A percentile compares a stretch with the other conserved stretches of the same genome.
Conservation (phyloP, 805 yeast genomes). For the Saccharomycopsis vini region DNA sequence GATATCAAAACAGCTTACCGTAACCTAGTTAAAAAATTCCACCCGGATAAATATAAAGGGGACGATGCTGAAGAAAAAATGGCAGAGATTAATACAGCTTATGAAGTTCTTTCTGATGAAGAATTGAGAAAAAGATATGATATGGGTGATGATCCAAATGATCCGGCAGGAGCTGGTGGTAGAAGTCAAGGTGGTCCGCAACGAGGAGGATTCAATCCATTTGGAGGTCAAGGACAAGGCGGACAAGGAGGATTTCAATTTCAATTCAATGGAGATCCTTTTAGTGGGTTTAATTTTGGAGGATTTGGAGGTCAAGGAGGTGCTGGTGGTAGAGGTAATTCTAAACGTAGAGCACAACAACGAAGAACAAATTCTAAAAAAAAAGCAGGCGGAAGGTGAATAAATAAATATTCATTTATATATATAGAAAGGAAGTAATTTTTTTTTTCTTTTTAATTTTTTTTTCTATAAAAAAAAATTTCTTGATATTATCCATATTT, state of each 20-base stretch:
- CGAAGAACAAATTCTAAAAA: too few species aligned
- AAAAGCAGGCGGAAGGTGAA: not conserved
- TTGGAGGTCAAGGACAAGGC: not conserved
- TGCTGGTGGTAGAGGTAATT: not conserved
- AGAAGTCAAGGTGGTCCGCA: slow-evolving; percentile 2
- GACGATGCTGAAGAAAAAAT: slow-evolving; percentile 73
- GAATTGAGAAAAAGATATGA: slow-evolving; percentile 62
- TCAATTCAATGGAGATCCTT: not conserved
- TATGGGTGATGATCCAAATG: slow-evolving; percentile 44
- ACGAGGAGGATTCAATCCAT: not conserved
- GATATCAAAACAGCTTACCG: slow-evolving; percentile 79
- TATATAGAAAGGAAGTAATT: too few species aligned
- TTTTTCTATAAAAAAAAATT: too few species aligned
- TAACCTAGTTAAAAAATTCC: slow-evolving; percentile 66
- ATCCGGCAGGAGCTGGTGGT: slow-evolving; percentile 22
- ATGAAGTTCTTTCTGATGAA: slow-evolving; percentile 69
- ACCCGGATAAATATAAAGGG: slow-evolving; percentile 84
- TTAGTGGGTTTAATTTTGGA: slow-evolving; percentile 15
- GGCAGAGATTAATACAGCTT: slow-evolving; percentile 90
- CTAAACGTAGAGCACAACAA: too few species aligned
- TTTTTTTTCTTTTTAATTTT: not conserved
- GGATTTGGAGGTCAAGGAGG: slow-evolving; percentile 8
- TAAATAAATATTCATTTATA: too few species aligned
- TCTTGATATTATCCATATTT: too few species aligned
- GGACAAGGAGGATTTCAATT: not conserved